A percentile compares a stretch with the other conserved stretches of the same genome.
Conservation (phyloP, 768 basidiomycete genomes). For the Boletus vinaceobasis region DNA sequence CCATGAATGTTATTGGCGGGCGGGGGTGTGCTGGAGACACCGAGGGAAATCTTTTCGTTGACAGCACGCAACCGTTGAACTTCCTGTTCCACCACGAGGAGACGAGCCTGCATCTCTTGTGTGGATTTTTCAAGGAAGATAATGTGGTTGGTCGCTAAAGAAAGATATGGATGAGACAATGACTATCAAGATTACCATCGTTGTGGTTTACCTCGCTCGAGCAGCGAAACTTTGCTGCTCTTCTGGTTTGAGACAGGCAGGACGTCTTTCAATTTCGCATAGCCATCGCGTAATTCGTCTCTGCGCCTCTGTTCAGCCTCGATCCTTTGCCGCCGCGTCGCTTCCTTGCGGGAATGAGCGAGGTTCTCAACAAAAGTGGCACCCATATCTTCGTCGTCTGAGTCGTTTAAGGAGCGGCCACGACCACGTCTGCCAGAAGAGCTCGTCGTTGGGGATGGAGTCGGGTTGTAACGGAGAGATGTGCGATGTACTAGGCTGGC, state of each 20-base stretch:
- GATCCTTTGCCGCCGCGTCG: conserved; percentile 78
- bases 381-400: conserved; percentile 75
- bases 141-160: conserved; percentile 76
- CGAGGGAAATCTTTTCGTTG: conserved; percentile 82
- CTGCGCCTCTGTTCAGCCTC: conserved; percentile 88
- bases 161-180: conserved; percentile 11
- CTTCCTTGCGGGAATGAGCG: conserved; percentile 78
- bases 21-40: conserved; percentile 53
- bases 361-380: conserved; percentile 65
- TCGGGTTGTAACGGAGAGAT: conserved; percentile 70
- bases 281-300: conserved; percentile 87
- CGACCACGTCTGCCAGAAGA: conserved; percentile 66
- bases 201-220: conserved; percentile 71
- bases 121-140: conserved; percentile 68
- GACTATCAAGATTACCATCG: conserved; percentile 1
- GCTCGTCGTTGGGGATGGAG: conserved; percentile 72
- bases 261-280: conserved; percentile 83
- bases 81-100: conserved; percentile 64
- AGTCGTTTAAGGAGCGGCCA: conserved; percentile 67
- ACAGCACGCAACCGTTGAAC: conserved; percentile 66
- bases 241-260: conserved; percentile 87
- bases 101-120: conserved; percentile 65
- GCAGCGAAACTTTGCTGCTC: conserved; percentile 83
- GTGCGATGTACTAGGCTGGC: conserved; percentile 74
- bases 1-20: conserved; percentile 43